A percentile compares a stretch with the other conserved stretches of the same genome.
Evolutionary conservation across 495 filamentous ascomycete species (phyloP).

Genomic region (Talaromyces stipitatus): DNA sequence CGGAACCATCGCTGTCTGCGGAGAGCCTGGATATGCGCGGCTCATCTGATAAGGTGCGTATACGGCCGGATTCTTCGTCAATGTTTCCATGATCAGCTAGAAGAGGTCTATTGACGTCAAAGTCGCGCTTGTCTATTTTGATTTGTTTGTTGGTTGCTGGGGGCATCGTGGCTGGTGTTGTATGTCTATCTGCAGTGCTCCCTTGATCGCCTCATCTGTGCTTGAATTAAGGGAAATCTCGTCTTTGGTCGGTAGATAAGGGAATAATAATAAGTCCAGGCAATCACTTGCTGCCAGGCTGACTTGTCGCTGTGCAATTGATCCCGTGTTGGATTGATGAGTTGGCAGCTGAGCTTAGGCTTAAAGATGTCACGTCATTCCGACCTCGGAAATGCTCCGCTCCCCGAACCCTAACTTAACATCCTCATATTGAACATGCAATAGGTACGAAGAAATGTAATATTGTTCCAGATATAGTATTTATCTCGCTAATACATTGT

Average conservation of each 20-base stretch:
- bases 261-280: neutral
- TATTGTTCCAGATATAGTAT: neutral
- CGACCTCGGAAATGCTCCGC: neutral
- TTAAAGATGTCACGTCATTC: neutral
- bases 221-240: too few species aligned
- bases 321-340: neutral
- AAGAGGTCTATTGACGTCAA: conserved; percentile 43
- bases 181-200: neutral
- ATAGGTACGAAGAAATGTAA: too few species aligned
- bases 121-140: conserved; percentile 54
- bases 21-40: conserved; percentile 6
- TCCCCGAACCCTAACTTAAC: neutral
- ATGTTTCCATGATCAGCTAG: conserved; percentile 23
- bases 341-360: neutral
- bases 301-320: neutral
- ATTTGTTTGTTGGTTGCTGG: neutral
- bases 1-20: conserved; percentile 1
- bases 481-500: neutral
- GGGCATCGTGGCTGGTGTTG: neutral
- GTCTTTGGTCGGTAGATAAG: too few species aligned
- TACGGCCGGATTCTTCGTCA: conserved; percentile 9
- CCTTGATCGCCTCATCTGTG: neutral
- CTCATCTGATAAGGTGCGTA: neutral
- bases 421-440: too few species aligned
- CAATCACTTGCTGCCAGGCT: neutral